Evolutionary conservation across 768 basidiomycete genomes (phyloP).

Genomic region (Gautieria morchelliformis): DNA sequence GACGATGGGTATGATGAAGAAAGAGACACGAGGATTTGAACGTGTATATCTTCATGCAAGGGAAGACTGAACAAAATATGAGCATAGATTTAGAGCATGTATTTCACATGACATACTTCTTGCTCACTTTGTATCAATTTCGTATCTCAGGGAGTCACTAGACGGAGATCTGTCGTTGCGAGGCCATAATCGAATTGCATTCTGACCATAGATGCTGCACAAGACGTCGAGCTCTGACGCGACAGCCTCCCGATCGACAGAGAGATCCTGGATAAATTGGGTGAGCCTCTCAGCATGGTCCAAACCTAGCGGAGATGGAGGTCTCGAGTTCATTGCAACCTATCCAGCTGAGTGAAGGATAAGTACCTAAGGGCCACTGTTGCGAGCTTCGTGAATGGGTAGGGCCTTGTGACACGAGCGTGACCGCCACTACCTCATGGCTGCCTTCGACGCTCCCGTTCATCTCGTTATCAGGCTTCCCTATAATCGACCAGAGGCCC

Average conservation of each 20-base stretch:
- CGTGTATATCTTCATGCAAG: conserved; percentile 26
- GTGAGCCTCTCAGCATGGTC: background rate
- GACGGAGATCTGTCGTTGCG: conserved; percentile 15
- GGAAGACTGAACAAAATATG: conserved; percentile 27
- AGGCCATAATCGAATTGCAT: conserved; percentile 53
- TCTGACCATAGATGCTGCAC: conserved; percentile 75
- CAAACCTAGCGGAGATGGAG: background rate
- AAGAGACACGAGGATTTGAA: conserved; percentile 34
- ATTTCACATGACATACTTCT: conserved; percentile 8
- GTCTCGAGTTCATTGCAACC: background rate
- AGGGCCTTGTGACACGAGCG: background rate
- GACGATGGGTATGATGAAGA: conserved; percentile 50
- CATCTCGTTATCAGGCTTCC: conserved; percentile 76
- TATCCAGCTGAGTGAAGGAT: background rate
- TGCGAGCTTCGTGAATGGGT: too few species aligned
- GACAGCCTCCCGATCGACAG: conserved; percentile 32
- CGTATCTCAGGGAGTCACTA: conserved; percentile 43
- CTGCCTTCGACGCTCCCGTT: conserved; percentile 23
- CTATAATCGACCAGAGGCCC: conserved; percentile 65
- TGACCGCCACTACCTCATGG: background rate
- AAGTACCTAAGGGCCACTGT: too few species aligned
- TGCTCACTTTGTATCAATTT: conserved; percentile 53
- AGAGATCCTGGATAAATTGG: conserved; percentile 1
- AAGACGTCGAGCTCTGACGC: conserved; percentile 52
- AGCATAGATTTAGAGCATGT: conserved; percentile 3